Evolutionary conservation across 106 monocot species (phyloP).

Genomic region (Apostasia ramifera): DNA sequence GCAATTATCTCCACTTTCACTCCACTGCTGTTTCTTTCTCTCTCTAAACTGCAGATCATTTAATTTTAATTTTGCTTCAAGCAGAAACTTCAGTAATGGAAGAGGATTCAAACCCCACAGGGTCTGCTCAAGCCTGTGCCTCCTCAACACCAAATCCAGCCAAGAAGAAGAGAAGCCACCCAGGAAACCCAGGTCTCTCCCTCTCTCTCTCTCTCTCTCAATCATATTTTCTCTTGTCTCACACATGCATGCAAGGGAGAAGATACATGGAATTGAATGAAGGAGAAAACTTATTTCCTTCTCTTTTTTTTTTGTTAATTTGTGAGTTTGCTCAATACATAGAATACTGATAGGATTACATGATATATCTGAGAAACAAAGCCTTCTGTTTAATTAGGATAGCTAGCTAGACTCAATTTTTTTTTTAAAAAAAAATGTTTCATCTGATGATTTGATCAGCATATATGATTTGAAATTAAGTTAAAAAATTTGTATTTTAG

Average conservation of each 20-base stretch:
- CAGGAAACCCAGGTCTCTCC: slow-evolving; percentile 21
- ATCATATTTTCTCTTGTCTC: not conserved
- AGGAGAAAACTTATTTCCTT: too few relatives aligned
- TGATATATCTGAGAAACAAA: too few relatives aligned
- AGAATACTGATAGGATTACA: too few relatives aligned
- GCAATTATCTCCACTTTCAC: not conserved
- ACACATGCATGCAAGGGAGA: not conserved
- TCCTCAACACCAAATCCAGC: slow-evolving; percentile 16
- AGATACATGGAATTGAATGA: too few relatives aligned
- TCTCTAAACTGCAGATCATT: not conserved
- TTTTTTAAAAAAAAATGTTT: too few relatives aligned
- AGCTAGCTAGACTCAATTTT: too few relatives aligned
- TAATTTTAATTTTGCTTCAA: not conserved
- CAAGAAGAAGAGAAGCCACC: slow-evolving; percentile 29
- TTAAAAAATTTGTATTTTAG: too few relatives aligned
- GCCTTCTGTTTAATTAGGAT: too few relatives aligned
- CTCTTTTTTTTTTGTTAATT: too few relatives aligned
- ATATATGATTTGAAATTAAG: too few relatives aligned
- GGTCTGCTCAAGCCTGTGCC: slow-evolving; percentile 21
- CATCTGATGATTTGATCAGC: too few relatives aligned
- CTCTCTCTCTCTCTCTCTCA: not conserved
- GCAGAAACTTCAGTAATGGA: not conserved
- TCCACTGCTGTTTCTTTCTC: not conserved
- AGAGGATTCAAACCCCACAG: slow-evolving; percentile 8
- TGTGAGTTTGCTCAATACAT: too few relatives aligned